Conservation (phyloP, 352 stramenopile genomes). For the Globisporangium polare region DNA sequence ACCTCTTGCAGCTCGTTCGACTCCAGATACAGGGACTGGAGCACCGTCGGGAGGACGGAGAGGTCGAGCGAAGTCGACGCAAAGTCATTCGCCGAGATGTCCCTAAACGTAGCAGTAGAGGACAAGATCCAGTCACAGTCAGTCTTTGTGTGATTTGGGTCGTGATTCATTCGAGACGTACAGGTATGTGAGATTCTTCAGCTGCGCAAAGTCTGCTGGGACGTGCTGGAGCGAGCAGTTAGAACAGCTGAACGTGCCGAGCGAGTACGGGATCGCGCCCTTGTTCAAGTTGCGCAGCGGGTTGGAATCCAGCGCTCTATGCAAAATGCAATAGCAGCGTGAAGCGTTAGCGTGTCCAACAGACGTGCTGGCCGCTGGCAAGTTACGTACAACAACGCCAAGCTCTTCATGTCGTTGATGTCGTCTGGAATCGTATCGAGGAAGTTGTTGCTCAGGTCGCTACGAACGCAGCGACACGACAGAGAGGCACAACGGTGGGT, state of each 20-base stretch:
- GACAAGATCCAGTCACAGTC: too few species aligned
- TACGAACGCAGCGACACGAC: not conserved
- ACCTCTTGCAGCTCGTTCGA: conserved; percentile 2
- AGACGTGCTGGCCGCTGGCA: too few species aligned
- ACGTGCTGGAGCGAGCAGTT: conserved; percentile 2
- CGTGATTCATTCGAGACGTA: not conserved
- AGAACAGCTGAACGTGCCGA: not conserved
- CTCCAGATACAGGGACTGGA: not conserved
- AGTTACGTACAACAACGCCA: conserved; percentile 3
- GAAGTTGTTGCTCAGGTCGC: not conserved
- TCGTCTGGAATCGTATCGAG: conserved; percentile 4
- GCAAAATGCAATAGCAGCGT: too few species aligned
- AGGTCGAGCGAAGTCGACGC: not conserved
- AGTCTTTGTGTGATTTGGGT: too few species aligned
- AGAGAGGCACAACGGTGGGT: too few species aligned
- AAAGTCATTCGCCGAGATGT: conserved; percentile 6
- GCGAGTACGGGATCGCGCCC: not conserved
- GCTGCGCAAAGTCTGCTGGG: not conserved
- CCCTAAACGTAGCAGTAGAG: not conserved
- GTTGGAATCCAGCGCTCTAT: not conserved
- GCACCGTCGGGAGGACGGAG: not conserved
- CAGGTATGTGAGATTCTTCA: not conserved
- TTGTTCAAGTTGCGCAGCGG: not conserved
- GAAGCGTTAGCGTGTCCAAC: too few species aligned
- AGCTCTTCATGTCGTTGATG: not conserved